phyloP scores from a whole-genome alignment of 2,329 filamentous ascomycete species.

The Beauveria asiatica region DNA sequence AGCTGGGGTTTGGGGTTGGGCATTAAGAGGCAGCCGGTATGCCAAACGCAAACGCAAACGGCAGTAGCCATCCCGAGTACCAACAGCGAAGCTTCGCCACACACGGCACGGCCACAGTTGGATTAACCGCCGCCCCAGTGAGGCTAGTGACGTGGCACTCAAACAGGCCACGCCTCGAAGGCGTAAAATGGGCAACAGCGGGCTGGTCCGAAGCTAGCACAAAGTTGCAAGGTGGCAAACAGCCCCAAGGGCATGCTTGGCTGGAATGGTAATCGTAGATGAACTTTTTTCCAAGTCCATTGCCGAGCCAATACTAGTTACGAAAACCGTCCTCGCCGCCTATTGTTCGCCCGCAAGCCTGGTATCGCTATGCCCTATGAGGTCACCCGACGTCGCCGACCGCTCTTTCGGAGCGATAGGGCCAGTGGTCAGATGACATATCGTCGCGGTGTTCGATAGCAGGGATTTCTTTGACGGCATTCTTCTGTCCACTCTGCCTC shows the following conservation, averaged over 20 bases:
- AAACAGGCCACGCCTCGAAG: no score
- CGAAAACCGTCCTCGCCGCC: background rate
- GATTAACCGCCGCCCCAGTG: slow-evolving; percentile 17
- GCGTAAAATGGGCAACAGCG: background rate
- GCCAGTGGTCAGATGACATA: background rate
- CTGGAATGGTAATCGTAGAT: slow-evolving; percentile 5
- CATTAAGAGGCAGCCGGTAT: slow-evolving; percentile 7
- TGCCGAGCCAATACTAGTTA: slow-evolving; percentile 2
- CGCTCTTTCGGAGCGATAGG: background rate
- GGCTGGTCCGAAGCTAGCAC: slow-evolving; percentile 9
- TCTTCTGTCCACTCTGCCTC: background rate
- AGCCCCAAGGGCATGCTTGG: background rate
- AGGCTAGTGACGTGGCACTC: slow-evolving; percentile 38
- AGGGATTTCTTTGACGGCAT: background rate
- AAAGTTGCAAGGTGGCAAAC: background rate
- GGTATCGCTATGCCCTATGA: background rate
- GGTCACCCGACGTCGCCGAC: slow-evolving; percentile 3
- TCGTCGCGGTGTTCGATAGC: background rate
- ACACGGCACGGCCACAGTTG: slow-evolving; percentile 15
- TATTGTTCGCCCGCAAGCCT: background rate
- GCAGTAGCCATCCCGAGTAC: background rate
- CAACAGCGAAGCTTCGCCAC: slow-evolving; percentile 33
- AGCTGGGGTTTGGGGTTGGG: slow-evolving; percentile 5
- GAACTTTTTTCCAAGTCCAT: background rate
- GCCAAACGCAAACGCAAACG: background rate